These are phyloP conservation scores for Neopestalotiopsis rosae DNA, from an alignment of 2,329 filamentous ascomycete species.

Conservation along the genomic window DNA sequence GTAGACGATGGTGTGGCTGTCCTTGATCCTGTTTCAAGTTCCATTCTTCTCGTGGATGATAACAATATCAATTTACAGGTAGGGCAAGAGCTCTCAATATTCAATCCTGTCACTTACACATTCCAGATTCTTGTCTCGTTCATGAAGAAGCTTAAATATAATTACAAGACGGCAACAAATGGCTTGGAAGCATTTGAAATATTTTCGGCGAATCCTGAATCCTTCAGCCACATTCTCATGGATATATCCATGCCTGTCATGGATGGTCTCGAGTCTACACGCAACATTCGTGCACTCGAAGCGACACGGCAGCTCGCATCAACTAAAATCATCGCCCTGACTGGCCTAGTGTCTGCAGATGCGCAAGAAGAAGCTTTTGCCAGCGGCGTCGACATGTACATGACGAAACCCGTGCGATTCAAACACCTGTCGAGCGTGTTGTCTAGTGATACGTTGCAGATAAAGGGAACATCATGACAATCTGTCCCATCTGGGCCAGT, in stretches of 20 bases:
- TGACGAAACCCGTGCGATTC: slow-evolving; percentile 51
- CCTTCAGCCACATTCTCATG: slow-evolving; percentile 23
- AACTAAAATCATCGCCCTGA: slow-evolving; percentile 49
- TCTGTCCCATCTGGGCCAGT: too few relatives aligned
- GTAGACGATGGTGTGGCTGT: not conserved
- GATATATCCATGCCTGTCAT: slow-evolving; percentile 51
- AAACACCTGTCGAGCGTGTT: slow-evolving; percentile 33
- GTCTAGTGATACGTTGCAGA: not conserved
- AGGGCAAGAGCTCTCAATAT: not conserved
- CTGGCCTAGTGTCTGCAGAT: slow-evolving; percentile 47
- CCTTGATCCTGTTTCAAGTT: not conserved
- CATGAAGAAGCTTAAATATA: slow-evolving; percentile 37
- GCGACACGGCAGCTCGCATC: slow-evolving; percentile 40
- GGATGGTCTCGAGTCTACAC: slow-evolving; percentile 45
- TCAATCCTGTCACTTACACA: not conserved
- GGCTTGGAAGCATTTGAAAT: slow-evolving; percentile 43
- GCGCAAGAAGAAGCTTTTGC: slow-evolving; percentile 51
- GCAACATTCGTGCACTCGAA: slow-evolving; percentile 47
- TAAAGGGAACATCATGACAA: not conserved
- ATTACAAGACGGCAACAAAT: slow-evolving; percentile 39
- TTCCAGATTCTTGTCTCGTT: slow-evolving; percentile 34
- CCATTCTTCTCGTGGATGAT: slow-evolving; percentile 46
- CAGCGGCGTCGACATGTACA: slow-evolving; percentile 50
- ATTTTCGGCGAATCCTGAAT: slow-evolving; percentile 31
- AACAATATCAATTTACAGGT: slow-evolving; percentile 44